These are phyloP conservation scores for Dichotomocladium elegans DNA, from an alignment of 371 early-diverging fungal genomes.

Conservation along the genomic window DNA sequence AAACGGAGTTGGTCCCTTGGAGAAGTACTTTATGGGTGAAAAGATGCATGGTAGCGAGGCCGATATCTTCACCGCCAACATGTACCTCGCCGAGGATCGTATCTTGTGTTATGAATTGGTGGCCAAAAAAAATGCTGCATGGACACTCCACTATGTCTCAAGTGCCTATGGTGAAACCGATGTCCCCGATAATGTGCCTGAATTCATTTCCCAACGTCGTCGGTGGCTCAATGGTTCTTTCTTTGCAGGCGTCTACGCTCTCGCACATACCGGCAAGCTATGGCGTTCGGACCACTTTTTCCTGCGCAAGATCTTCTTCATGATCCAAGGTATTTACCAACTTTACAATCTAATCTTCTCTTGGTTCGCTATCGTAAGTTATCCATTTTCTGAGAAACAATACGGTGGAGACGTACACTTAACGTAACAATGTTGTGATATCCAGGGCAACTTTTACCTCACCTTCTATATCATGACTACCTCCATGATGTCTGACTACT, in stretches of 20 bases:
- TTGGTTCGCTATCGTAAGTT: constrained; percentile 72
- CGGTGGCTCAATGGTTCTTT: constrained; percentile 93
- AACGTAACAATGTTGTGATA: constrained; percentile 31
- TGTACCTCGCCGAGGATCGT: constrained; percentile 84
- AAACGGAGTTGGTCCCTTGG: constrained; percentile 72
- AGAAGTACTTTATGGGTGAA: constrained; percentile 93
- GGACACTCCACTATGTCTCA: constrained; percentile 67
- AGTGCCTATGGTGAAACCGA: constrained; percentile 84
- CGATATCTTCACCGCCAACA: constrained; percentile 70
- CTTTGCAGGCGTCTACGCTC: constrained; percentile 89
- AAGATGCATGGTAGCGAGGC: constrained; percentile 71
- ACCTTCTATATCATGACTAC: constrained; percentile 66
- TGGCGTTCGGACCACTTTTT: constrained; percentile 67
- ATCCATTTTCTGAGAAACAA: constrained; percentile 47
- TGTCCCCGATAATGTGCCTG: constrained; percentile 80
- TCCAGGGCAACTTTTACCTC: constrained; percentile 72
- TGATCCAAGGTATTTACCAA: constrained; percentile 72
- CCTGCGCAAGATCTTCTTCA: constrained; percentile 59
- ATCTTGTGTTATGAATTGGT: constrained; percentile 87
- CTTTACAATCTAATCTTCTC: constrained; percentile 68
- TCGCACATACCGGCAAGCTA: constrained; percentile 75
- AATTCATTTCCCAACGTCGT: constrained; percentile 86
- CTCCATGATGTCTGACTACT: constrained; percentile 23
- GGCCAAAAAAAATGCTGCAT: constrained; percentile 66
- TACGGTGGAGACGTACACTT: constrained; percentile 8